These are phyloP conservation scores for Wickerhamiella australiensis DNA, from an alignment of 805 yeast genomes.

Conservation along the genomic window DNA sequence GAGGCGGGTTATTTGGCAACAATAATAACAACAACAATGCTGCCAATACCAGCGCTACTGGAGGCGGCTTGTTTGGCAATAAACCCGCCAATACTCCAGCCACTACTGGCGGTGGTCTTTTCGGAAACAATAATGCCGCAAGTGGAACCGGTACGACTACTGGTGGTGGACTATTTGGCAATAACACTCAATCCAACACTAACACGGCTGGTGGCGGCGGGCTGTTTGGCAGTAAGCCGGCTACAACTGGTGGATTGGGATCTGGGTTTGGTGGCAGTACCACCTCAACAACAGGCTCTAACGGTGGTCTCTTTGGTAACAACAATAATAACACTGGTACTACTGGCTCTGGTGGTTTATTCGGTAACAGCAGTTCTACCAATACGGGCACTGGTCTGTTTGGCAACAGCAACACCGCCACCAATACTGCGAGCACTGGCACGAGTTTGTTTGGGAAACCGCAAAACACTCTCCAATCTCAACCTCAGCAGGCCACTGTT, in stretches of 20 bases:
- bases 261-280: slow-evolving; percentile 14
- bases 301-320: slow-evolving; percentile 21
- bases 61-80: slow-evolving; percentile 31
- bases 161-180: slow-evolving; percentile 22
- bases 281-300: slow-evolving; percentile 15
- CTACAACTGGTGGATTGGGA: slow-evolving; percentile 2
- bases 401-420: slow-evolving; percentile 20
- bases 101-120: slow-evolving; percentile 24
- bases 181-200: slow-evolving; percentile 9
- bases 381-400: slow-evolving; percentile 18
- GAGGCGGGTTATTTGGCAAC: slow-evolving; percentile 15
- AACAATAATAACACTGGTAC: slow-evolving; percentile 15
- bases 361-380: slow-evolving; percentile 14
- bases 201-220: slow-evolving; percentile 6
- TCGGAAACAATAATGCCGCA: slow-evolving; percentile 20
- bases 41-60: slow-evolving; percentile 7
- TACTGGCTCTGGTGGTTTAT: slow-evolving; percentile 17
- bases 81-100: slow-evolving; percentile 14
- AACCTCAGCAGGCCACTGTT: slow-evolving; percentile 26
- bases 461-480: slow-evolving; percentile 9
- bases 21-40: slow-evolving; percentile 13
- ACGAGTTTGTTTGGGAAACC: slow-evolving; percentile 26
- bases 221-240: slow-evolving; percentile 7
- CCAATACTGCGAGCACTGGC: not conserved
- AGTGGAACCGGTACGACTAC: slow-evolving; percentile 15